Evolutionary conservation across 1,284 basidiomycete species (phyloP).

Genomic region (Apiotrichum akiyoshidainum): DNA sequence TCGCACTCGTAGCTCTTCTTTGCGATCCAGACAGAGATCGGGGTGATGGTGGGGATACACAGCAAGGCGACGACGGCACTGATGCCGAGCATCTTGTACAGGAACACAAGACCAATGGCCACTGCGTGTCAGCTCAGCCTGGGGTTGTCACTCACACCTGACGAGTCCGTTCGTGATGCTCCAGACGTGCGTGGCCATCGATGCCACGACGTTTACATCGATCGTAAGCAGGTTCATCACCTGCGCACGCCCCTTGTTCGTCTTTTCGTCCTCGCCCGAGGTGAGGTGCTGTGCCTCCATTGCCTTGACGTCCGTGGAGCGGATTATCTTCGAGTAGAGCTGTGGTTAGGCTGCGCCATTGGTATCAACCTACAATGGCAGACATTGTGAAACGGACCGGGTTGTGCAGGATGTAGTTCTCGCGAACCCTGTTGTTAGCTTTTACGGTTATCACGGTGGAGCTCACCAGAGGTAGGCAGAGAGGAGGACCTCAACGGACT

Average conservation of each 20-base stretch:
- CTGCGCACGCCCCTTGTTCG: slow-evolving; percentile 39
- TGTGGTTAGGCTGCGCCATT: slow-evolving; percentile 10
- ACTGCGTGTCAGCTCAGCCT: slow-evolving; percentile 24
- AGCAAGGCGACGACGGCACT: slow-evolving; percentile 43
- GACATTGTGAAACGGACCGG: slow-evolving; percentile 41
- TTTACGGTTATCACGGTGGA: neutral
- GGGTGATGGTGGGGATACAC: slow-evolving; percentile 37
- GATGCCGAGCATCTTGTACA: slow-evolving; percentile 46
- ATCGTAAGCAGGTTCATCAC: slow-evolving; percentile 49
- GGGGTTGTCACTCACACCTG: slow-evolving; percentile 29
- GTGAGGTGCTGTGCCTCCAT: slow-evolving; percentile 40
- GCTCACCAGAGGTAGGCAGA: slow-evolving; percentile 25
- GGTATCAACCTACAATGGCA: slow-evolving; percentile 32
- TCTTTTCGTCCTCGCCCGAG: slow-evolving; percentile 23
- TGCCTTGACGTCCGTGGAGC: slow-evolving; percentile 41
- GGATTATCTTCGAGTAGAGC: slow-evolving; percentile 47
- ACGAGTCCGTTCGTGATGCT: slow-evolving; percentile 37
- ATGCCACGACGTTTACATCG: slow-evolving; percentile 36
- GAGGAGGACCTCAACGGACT: slow-evolving; percentile 25
- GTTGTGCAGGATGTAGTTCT: slow-evolving; percentile 44
- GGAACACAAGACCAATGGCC: slow-evolving; percentile 34
- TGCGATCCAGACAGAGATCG: slow-evolving; percentile 31
- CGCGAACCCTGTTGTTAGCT: slow-evolving; percentile 33
- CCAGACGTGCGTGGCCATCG: slow-evolving; percentile 39
- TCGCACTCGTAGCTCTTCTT: slow-evolving; percentile 45